These are phyloP conservation scores for Geotrichum klebahnii DNA, from an alignment of 1,139 yeast species.

Conservation along the genomic window DNA sequence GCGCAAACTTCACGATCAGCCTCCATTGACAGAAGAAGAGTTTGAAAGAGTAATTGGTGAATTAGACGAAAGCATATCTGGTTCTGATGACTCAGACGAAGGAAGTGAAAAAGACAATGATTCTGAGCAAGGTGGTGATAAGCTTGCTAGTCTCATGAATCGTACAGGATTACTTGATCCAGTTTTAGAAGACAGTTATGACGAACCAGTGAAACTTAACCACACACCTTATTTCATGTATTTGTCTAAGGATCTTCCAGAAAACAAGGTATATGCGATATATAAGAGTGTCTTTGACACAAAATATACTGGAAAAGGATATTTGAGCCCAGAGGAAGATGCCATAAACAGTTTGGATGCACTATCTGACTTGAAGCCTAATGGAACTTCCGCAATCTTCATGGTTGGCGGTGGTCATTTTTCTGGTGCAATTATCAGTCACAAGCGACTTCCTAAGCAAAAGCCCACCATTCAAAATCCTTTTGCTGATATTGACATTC, in stretches of 20 bases:
- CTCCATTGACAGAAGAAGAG: constrained; percentile 53
- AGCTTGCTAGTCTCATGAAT: constrained; percentile 22
- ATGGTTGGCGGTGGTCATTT: constrained; percentile 99
- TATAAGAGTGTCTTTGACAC: constrained; percentile 61
- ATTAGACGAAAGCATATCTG: constrained; percentile 56
- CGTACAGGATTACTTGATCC: constrained; percentile 10
- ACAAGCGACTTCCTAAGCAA: constrained; percentile 55
- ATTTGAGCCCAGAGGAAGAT: constrained; percentile 37
- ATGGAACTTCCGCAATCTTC: constrained; percentile 60
- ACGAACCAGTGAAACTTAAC: constrained; percentile 13
- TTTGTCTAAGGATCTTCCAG: constrained; percentile 43
- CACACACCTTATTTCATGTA: constrained; percentile 22
- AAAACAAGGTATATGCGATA: constrained; percentile 55
- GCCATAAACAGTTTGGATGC: constrained; percentile 29
- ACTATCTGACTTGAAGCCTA: constrained; percentile 39
- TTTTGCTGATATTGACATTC: constrained; percentile 47
- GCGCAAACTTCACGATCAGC: constrained; percentile 47
- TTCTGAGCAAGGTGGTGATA: constrained; percentile 36
- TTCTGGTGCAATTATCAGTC: constrained; percentile 90
- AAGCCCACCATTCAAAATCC: constrained; percentile 38
- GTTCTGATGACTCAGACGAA: constrained; percentile 34
- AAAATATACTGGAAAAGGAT: constrained; percentile 42
- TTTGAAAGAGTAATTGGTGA: constrained; percentile 55
- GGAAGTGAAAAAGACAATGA: constrained; percentile 39
- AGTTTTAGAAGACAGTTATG: constrained; percentile 4